Conservation (phyloP, 257 asterid genomes). For the Parsonsia alboflavescens region DNA sequence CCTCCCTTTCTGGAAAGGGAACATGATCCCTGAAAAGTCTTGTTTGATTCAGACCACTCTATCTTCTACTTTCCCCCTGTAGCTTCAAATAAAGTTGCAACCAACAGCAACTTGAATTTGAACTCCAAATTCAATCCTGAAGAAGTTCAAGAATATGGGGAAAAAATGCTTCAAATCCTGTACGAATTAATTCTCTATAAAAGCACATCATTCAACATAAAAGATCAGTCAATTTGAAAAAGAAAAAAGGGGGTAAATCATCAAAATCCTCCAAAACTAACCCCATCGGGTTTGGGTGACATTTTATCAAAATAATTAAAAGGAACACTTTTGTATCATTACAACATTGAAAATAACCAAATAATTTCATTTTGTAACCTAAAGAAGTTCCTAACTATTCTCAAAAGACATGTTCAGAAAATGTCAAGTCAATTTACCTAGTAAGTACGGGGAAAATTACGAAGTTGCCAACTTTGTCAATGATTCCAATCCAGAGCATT, state of each 20-base stretch:
- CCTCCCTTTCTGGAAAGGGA: slow-evolving; percentile 73
- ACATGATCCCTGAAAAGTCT: slow-evolving; percentile 51
- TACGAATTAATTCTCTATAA: not conserved
- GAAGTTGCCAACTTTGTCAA: slow-evolving; percentile 7
- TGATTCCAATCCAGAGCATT: slow-evolving; percentile 5
- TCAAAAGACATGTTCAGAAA: not conserved
- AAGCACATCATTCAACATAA: not conserved
- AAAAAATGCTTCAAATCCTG: not conserved
- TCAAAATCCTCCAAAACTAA: slow-evolving; percentile 6
- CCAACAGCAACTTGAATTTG: slow-evolving; percentile 4
- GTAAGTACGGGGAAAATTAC: not conserved
- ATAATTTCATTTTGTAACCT: not conserved
- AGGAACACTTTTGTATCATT: not conserved
- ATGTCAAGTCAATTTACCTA: slow-evolving; percentile 4
- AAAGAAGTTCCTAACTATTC: not conserved
- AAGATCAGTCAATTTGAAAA: not conserved
- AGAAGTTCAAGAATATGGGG: not conserved
- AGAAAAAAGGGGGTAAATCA: not conserved
- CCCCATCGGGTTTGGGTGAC: not conserved
- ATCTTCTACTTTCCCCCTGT: not conserved
- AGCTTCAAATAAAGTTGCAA: not conserved
- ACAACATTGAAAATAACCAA: not conserved
- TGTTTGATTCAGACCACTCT: slow-evolving; percentile 3
- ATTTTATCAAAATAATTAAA: not conserved
- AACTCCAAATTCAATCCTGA: slow-evolving; percentile 21